Evolutionary conservation across 768 basidiomycete species (phyloP).

Genomic region (Chalciporus sphaerocephalus): DNA sequence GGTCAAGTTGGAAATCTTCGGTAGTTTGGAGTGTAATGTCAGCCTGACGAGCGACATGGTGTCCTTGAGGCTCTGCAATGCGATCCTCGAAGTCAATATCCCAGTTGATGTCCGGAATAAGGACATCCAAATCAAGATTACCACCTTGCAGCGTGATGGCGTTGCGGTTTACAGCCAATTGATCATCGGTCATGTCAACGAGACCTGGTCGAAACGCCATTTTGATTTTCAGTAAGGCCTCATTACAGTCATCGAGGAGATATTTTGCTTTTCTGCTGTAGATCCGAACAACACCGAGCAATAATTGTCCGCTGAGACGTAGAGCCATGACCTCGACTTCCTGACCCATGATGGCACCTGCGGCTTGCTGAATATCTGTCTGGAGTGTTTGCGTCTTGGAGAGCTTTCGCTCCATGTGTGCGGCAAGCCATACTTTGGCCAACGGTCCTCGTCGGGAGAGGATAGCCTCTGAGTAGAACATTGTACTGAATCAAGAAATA

Average conservation of each 20-base stretch:
- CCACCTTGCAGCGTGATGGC: conserved; percentile 82
- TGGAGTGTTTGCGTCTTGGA: conserved; percentile 93
- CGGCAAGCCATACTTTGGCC: conserved; percentile 97
- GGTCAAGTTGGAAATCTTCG: conserved; percentile 67
- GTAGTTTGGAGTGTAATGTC: conserved; percentile 84
- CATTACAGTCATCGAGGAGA: conserved; percentile 95
- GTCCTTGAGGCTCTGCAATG: conserved; percentile 56
- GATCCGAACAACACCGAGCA: conserved; percentile 95
- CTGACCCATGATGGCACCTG: conserved; percentile 91
- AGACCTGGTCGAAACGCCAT: conserved; percentile 95
- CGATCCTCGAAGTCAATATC: conserved; percentile 74
- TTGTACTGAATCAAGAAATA: conserved; percentile 19
- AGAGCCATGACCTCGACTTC: conserved; percentile 92
- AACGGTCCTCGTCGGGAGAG: conserved; percentile 90
- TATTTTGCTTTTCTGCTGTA: conserved; percentile 98
- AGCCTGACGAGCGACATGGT: conserved; percentile 78
- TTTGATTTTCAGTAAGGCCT: conserved; percentile 91
- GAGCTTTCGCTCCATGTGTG: conserved; percentile 97
- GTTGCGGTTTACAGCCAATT: conserved; percentile 79
- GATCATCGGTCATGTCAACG: conserved; percentile 95
- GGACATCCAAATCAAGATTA: conserved; percentile 73
- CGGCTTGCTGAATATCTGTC: conserved; percentile 92
- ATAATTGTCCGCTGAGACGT: conserved; percentile 91
- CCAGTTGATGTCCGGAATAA: conserved; percentile 81
- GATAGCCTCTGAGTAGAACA: conserved; percentile 90